phyloP scores from a whole-genome alignment of 148 eudicot species.

The Camellia granthamiana region DNA sequence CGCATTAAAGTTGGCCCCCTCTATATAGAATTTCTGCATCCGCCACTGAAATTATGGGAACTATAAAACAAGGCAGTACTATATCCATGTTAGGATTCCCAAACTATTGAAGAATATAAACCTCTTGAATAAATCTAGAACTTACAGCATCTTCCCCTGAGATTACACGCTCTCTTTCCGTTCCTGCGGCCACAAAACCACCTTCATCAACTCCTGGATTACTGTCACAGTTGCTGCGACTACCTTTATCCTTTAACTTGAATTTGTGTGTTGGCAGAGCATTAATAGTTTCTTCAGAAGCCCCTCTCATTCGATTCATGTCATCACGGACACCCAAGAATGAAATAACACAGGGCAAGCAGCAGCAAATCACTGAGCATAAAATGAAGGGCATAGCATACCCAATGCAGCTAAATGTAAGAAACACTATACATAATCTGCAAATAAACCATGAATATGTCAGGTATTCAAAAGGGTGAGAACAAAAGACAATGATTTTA shows the following conservation, averaged over 20 bases:
- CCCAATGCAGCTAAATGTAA: slow-evolving; percentile 63
- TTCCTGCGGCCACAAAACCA: slow-evolving; percentile 58
- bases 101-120: not conserved
- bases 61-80: not conserved
- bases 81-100: not conserved
- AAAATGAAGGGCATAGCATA: slow-evolving; percentile 81
- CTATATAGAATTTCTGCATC: too few species aligned
- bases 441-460: slow-evolving; percentile 3
- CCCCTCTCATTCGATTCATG: slow-evolving; percentile 54
- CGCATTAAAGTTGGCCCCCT: too few species aligned
- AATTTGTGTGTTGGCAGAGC: slow-evolving; percentile 61
- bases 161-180: slow-evolving; percentile 61
- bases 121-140: slow-evolving; percentile 4
- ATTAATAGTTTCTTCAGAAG: slow-evolving; percentile 63
- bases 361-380: slow-evolving; percentile 77
- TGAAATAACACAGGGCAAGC: slow-evolving; percentile 70
- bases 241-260: slow-evolving; percentile 44
- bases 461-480: not conserved
- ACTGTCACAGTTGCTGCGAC: slow-evolving; percentile 24
- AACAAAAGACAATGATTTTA: not conserved
- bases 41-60: not conserved
- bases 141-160: slow-evolving; percentile 82
- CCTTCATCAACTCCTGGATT: slow-evolving; percentile 41
- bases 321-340: slow-evolving; percentile 68
- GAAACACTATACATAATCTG: slow-evolving; percentile 69